Base-by-base conservation (phyloP, 371 early-diverging fungal genomes). In the Mortierella sp. region DNA sequence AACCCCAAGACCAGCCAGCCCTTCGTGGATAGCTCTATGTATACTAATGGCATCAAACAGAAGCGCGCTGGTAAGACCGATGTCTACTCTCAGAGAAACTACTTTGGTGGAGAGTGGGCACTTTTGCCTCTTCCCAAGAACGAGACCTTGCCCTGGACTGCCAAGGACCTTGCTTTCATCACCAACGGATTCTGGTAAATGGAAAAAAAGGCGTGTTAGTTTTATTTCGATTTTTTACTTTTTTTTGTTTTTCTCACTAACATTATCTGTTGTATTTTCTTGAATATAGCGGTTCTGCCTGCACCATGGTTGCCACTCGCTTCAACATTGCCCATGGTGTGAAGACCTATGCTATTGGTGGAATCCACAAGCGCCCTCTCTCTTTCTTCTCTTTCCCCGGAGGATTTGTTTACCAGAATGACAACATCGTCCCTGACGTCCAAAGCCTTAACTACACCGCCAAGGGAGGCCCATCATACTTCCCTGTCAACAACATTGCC, bases 311-410 rank as follows among this genome's bases (percentile, higher is more conserved):
- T 35, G 78, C 78, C 47, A 73, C 78, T 20, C 78, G 78, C 40
- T 70, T 78, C 60, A 60, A 62, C 39, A 67, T 68, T 28, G 68
- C 28, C 10, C 75, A 80, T 63, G 68, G 67, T 43, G 75, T 80
- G 59, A 67, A 65, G 62, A 75, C 75, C 30, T 80, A 80, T 37
- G 72, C 75, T 10, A 52, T 75, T 18, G 80, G 80, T 0, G 80
- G 80, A 28, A 57, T 75, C 28, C 20, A 51, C 28, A 72, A 75
- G 65, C 61, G 55, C 8, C 65, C 80, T 10, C 64, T 79, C n/a
- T 74, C 80, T n/a, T 79, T 74, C 69, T 79, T 75, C 35, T 68
- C 80, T 16, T 79, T 79, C 75, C 80, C 80, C 20, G 80, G 80
- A 40, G 80, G 80, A n/a, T 79, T 79, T n/a, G 80, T 79, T 35